Conservation (phyloP, 495 filamentous ascomycete species). For the Xylaria nigripes region DNA sequence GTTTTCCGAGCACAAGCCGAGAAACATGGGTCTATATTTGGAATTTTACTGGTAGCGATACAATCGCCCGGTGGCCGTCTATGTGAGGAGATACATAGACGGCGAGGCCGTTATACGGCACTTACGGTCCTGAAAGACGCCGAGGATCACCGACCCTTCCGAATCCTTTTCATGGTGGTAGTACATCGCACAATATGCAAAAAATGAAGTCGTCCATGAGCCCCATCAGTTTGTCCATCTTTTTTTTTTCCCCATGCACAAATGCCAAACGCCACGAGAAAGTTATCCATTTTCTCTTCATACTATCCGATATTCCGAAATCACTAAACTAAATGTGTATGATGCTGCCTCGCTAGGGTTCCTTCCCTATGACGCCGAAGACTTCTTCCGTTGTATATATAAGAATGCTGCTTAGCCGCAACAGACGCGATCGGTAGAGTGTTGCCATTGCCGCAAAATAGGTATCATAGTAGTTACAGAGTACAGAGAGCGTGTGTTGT, state of each 20-base stretch:
- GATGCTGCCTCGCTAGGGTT: constrained; percentile 20
- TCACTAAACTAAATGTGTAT: constrained; percentile 15
- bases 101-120: background rate
- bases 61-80: background rate
- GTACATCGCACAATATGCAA: constrained; percentile 7
- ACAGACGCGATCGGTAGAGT: constrained; percentile 21
- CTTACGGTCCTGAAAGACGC: background rate
- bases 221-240: constrained; percentile 17
- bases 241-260: constrained; percentile 19
- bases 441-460: constrained; percentile 8
- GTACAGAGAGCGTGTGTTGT: background rate
- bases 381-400: constrained; percentile 17
- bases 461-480: constrained; percentile 20
- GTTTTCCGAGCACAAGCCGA: background rate
- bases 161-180: background rate
- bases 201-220: constrained; percentile 8
- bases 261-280: constrained; percentile 23
- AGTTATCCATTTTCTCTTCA: constrained; percentile 16
- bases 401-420: constrained; percentile 3
- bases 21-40: too few relatives aligned
- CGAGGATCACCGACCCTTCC: background rate
- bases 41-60: background rate
- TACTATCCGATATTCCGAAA: constrained; percentile 6
- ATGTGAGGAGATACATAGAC: background rate
- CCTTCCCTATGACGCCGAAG: constrained; percentile 15